Base-by-base conservation (phyloP, 1,139 yeast species). In the Candida freyschussii region DNA sequence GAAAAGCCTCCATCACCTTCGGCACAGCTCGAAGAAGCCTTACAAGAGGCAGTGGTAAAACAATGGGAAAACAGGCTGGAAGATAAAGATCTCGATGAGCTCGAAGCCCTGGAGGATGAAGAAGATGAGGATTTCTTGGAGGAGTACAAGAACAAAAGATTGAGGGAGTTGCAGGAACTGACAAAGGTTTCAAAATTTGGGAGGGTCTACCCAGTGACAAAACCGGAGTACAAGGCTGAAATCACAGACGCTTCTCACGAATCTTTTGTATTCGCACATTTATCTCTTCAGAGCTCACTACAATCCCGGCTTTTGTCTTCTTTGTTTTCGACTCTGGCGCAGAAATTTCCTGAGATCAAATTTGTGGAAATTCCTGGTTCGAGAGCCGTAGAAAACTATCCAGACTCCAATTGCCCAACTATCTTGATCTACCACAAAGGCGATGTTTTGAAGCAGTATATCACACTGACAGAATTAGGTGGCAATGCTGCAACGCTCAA, bases 381-480 rank as follows among this genome's bases (percentile, higher is more conserved):
- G 41, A 76, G 96, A 57, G 94, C 96, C 38, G 83, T 89, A 43
- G 97, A 89, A 51, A 78, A 80, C 53, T 91, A 89, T 56, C 96
- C 97, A 1, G 89, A 85, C 19, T 58, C 72, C 24, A 89, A 85
- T 59, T 83, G 95, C 50, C 99, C 99, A 2, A 93, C 98, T 0
- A 63, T 91, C 14, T 68, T 91, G 29, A 72, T 93, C 2, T 91
- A 91, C 56, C 74, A 74, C 50, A 73, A 84, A 37, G 78, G 79
- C 14, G 75, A 84, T 41, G 91, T 89, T 7, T 61, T 78, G 18
- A 82, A 79, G 53, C 96, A 89, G 56, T 73, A 66, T 47, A 73
- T 89, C 13, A 89, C 96, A 0, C 66, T 91, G 50, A 69, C 83
- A 7, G 78, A 80, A 48, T 58, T 91, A 33, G 96, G 95, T 5